phyloP scores from a whole-genome alignment of 148 eudicot species.

The Chenopodium berlandieri region DNA sequence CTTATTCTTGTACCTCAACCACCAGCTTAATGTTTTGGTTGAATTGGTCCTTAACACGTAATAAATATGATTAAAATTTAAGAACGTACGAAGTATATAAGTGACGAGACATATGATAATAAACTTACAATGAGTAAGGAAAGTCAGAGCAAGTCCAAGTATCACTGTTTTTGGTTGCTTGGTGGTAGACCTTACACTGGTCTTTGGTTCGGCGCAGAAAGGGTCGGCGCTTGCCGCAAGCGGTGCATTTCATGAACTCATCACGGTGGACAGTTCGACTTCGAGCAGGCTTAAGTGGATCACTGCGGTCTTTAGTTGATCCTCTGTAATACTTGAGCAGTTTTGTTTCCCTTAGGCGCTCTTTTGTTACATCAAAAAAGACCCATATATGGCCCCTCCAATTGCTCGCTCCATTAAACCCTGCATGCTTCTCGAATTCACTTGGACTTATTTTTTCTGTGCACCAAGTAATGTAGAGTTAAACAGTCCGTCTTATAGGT shows the following conservation, averaged over 20 bases:
- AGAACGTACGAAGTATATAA: too few relatives aligned
- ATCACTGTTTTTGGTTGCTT: constrained; percentile 4
- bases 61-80: too few relatives aligned
- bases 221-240: constrained; percentile 22
- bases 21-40: too few relatives aligned
- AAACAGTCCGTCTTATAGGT: too few relatives aligned
- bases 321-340: constrained; percentile 27
- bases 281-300: neutral
- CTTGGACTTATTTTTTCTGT: constrained; percentile 17
- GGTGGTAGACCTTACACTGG: constrained; percentile 19
- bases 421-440: constrained; percentile 30
- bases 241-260: constrained; percentile 21
- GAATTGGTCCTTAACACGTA: too few relatives aligned
- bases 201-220: constrained; percentile 3
- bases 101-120: neutral
- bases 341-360: constrained; percentile 1
- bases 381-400: constrained; percentile 30
- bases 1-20: too few relatives aligned
- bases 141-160: constrained; percentile 26
- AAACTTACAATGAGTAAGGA: neutral
- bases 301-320: constrained; percentile 9
- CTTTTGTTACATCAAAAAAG: neutral
- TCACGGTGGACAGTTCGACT: constrained; percentile 14
- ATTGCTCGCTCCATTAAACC: neutral
- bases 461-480: neutral